Base-by-base conservation (phyloP, 805 yeast species). In the Candida mattraensis region DNA sequence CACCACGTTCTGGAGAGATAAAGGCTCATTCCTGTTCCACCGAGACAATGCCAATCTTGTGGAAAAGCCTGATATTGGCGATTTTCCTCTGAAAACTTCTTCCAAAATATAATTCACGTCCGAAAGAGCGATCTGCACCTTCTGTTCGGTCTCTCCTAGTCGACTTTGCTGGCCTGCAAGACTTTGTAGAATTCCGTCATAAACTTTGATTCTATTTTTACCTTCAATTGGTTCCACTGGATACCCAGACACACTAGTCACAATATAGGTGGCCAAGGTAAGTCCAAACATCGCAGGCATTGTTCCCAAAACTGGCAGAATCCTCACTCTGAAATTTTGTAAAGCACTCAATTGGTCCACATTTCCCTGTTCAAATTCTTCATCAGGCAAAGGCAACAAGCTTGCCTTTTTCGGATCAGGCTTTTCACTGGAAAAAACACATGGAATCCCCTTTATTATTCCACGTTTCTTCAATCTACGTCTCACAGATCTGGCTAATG, bases 271-370 rank as follows among this genome's bases (percentile, higher is more conserved):
- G 3, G 96, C 94, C 38, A 91, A 74, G 0, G 96, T 77, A 30
- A 93, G 70, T 1, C 98, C 99, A 66, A 93, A 93, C 63, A 91
- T 83, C 7, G 93, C 97, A 1, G 99, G 99, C 83, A 93, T 79
- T 0, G 99, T 87, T 3, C 99, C 98, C 45, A 93, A 65, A 0
- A 93, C 99, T 0, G 99, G 99, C 38, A 93, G 70, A 30, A 93
- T 91, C 50, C 99, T 72, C 8, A 89, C 97, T 50, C 99, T 74
- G 68, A 93, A 93, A 63, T 87, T 88, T 51, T 78, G 81, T 47
- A 93, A 63, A 2, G 96, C 94, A 42, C 94, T 78, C 28, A 93
- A 68, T 58, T 94, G 93, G 46, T 79, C 93, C 23, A 91, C 95
- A 39, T 79, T 70, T 17, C 96, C 96, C 59, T 80, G 78, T 36